These are phyloP conservation scores for Piloderma croceum DNA, from an alignment of 768 basidiomycete genomes.

Conservation along the genomic window DNA sequence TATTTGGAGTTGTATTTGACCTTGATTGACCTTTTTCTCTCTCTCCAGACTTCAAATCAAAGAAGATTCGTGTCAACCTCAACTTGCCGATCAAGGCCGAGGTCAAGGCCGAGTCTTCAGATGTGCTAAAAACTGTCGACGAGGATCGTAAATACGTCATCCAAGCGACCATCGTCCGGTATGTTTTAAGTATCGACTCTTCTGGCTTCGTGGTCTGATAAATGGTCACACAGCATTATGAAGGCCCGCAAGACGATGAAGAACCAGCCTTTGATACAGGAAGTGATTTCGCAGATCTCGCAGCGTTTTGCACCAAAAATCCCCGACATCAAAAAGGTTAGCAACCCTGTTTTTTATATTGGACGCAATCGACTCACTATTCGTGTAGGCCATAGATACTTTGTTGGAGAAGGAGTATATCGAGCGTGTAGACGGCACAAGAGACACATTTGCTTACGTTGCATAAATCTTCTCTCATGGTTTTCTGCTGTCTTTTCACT, in stretches of 20 bases:
- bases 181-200: slow-evolving; percentile 8
- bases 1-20: no score
- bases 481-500: slow-evolving; percentile 3
- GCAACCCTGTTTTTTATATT: slow-evolving; percentile 5
- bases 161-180: slow-evolving; percentile 89
- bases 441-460: slow-evolving; percentile 81
- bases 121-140: slow-evolving; percentile 91
- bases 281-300: slow-evolving; percentile 85
- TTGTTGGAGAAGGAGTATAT: slow-evolving; percentile 97
- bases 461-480: slow-evolving; percentile 36
- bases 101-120: slow-evolving; percentile 82
- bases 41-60: slow-evolving; percentile 68
- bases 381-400: slow-evolving; percentile 76
- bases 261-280: slow-evolving; percentile 84
- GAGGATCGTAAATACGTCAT: slow-evolving; percentile 97
- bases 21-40: no score
- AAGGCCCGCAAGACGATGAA: slow-evolving; percentile 94
- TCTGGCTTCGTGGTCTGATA: slow-evolving; percentile 1
- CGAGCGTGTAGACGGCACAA: slow-evolving; percentile 86
- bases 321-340: slow-evolving; percentile 92
- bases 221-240: slow-evolving; percentile 64
- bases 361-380: slow-evolving; percentile 17
- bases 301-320: slow-evolving; percentile 90
- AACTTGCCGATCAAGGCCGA: slow-evolving; percentile 94
- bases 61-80: slow-evolving; percentile 89